Evolutionary conservation across 768 basidiomycete genomes (phyloP).

Genomic region (Lentinula detonsa): DNA sequence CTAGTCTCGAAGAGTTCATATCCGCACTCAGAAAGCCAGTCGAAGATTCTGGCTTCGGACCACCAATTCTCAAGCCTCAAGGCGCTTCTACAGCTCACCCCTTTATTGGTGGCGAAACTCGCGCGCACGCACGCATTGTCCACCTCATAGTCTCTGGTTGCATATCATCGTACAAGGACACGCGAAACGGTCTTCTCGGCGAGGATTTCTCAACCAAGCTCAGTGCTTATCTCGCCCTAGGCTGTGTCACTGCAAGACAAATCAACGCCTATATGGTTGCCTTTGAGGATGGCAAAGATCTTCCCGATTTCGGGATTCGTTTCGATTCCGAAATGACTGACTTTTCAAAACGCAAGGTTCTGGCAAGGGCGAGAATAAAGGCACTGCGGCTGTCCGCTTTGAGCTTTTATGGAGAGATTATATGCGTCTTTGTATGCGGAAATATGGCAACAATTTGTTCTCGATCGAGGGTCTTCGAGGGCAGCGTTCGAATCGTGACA

Average conservation of each 20-base stretch:
- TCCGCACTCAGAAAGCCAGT: background rate
- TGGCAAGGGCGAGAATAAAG: conserved; percentile 21
- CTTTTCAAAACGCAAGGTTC: background rate
- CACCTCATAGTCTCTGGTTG: conserved; percentile 9
- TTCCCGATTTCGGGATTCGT: background rate
- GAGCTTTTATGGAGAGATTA: conserved; percentile 37
- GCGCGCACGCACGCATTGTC: conserved; percentile 5
- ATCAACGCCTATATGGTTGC: conserved; percentile 14
- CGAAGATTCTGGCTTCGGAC: background rate
- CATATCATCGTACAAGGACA: conserved; percentile 10
- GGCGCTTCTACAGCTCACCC: conserved; percentile 4
- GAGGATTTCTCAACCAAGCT: conserved; percentile 34
- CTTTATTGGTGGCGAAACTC: conserved; percentile 4
- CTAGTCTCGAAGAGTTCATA: background rate
- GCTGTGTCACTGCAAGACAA: conserved; percentile 15
- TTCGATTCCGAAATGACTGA: background rate
- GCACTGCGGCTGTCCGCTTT: conserved; percentile 28
- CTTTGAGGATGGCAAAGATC: conserved; percentile 4
- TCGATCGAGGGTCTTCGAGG: conserved; percentile 27
- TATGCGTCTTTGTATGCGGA: conserved; percentile 25
- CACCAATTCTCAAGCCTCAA: background rate
- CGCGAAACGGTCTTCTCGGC: conserved; percentile 23
- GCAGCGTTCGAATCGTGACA: background rate
- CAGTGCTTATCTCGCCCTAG: conserved; percentile 29
- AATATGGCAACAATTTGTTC: conserved; percentile 26